Evolutionary conservation across 352 stramenopile genomes (phyloP).

Genomic region (Pythium utonaiense): DNA sequence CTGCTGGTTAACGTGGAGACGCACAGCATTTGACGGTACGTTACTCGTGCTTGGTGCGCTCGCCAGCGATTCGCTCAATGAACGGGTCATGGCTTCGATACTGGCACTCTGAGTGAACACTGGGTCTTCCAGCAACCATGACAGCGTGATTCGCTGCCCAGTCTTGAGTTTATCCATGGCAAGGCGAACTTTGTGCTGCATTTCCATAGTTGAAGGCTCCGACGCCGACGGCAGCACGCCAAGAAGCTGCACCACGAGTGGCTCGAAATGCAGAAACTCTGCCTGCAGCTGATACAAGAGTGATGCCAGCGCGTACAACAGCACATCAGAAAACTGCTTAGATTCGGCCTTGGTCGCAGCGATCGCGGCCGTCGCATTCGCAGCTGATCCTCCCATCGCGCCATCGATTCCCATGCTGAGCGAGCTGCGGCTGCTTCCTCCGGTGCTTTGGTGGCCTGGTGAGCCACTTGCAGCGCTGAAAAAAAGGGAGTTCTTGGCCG

Average conservation of each 20-base stretch:
- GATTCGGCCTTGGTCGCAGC: constrained; percentile 61
- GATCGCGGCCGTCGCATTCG: constrained; percentile 30
- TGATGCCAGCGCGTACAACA: constrained; percentile 70
- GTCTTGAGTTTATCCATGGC: constrained; percentile 50
- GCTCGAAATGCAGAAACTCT: constrained; percentile 72
- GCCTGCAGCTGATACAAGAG: constrained; percentile 74
- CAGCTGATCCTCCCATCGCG: constrained; percentile 1
- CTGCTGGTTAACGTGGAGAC: constrained; percentile 89
- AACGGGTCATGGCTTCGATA: constrained; percentile 11
- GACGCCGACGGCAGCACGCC: constrained; percentile 41
- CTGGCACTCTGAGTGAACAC: constrained; percentile 36
- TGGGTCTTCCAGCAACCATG: constrained; percentile 46
- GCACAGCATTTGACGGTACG: constrained; percentile 54
- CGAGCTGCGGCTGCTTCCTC: not conserved
- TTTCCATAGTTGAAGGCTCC: constrained; percentile 32
- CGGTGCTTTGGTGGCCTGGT: not conserved
- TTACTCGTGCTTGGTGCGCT: constrained; percentile 26
- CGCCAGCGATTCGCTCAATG: constrained; percentile 20
- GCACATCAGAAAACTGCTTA: constrained; percentile 66
- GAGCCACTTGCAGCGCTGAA: constrained; percentile 45
- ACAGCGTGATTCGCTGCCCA: constrained; percentile 39
- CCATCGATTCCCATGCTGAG: not conserved
- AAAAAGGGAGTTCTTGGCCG: constrained; percentile 57
- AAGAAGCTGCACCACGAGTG: constrained; percentile 65
- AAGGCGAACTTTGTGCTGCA: constrained; percentile 49